A percentile compares a stretch with the other conserved stretches of the same genome.
These are phyloP conservation scores for Lepidium campestre DNA, from an alignment of 441 rosid species.

Conservation along the genomic window DNA sequence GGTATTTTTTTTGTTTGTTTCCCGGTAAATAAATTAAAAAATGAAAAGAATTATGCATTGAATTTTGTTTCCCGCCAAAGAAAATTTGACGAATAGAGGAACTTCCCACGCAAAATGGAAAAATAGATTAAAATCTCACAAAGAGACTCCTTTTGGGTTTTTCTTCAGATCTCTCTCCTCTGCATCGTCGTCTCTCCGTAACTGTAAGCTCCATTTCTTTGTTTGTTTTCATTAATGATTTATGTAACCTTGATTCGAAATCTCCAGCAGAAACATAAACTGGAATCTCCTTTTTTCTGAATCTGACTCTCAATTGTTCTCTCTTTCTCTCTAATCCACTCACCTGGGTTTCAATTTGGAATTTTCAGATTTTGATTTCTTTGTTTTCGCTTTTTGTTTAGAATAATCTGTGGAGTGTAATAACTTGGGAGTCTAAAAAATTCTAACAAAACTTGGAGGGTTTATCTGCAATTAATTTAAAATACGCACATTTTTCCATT, in stretches of 20 bases:
- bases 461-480: background rate
- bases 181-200: background rate
- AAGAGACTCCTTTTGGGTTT: background rate
- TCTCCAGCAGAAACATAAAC: background rate
- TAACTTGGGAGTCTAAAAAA: too few species aligned
- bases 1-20: background rate
- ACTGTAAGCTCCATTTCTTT: background rate
- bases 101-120: constrained; percentile 15
- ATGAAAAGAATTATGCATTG: background rate
- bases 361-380: background rate
- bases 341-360: background rate
- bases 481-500: background rate
- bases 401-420: background rate
- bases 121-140: background rate
- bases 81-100: background rate
- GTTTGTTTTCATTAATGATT: background rate
- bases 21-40: background rate
- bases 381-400: background rate
- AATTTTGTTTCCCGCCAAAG: constrained; percentile 15
- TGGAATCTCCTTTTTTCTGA: background rate
- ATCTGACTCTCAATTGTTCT: background rate
- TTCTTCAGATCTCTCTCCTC: background rate
- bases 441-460: constrained; percentile 15
- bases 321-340: background rate
- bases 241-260: background rate